Conservation (phyloP, 1,284 basidiomycete species). For the Volvariella surrecta region DNA sequence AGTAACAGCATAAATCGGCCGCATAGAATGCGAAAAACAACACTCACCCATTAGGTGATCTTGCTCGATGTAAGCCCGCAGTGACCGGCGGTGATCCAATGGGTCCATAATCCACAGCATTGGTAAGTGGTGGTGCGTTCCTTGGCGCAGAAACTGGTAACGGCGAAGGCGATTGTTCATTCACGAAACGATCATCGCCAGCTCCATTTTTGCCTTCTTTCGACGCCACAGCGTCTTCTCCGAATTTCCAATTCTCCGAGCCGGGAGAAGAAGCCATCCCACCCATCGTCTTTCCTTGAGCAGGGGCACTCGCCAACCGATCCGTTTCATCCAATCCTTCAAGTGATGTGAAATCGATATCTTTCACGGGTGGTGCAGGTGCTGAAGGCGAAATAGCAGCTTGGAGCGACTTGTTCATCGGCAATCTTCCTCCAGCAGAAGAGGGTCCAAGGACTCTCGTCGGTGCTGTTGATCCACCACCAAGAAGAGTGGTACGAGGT, state of each 20-base stretch:
- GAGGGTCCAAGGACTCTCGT: constrained; percentile 34
- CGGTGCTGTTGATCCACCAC: constrained; percentile 33
- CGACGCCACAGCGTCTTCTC: constrained; percentile 6
- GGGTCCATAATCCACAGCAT: constrained; percentile 55
- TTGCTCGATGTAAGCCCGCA: constrained; percentile 14
- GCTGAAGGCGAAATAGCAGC: constrained; percentile 67
- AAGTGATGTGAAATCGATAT: constrained; percentile 69
- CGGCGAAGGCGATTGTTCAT: constrained; percentile 31
- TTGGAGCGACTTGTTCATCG: constrained; percentile 61
- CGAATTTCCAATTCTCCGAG: neutral
- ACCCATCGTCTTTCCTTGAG: constrained; percentile 25
- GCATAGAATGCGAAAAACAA: constrained; percentile 11
- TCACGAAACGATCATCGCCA: too few relatives aligned
- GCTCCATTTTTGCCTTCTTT: neutral
- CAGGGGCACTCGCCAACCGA: constrained; percentile 38
- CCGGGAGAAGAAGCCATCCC: neutral
- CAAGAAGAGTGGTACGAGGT: constrained; percentile 38
- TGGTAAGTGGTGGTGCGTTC: constrained; percentile 25
- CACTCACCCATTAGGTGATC: neutral
- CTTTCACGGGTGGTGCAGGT: constrained; percentile 68
- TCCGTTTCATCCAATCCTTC: constrained; percentile 33
- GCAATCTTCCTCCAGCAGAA: constrained; percentile 43
- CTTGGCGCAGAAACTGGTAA: constrained; percentile 35
- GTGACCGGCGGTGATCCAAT: constrained; percentile 62
- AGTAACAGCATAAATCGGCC: too few relatives aligned